These are phyloP conservation scores for Volvariella volvacea DNA, from an alignment of 1,284 basidiomycete species.

Conservation along the genomic window DNA sequence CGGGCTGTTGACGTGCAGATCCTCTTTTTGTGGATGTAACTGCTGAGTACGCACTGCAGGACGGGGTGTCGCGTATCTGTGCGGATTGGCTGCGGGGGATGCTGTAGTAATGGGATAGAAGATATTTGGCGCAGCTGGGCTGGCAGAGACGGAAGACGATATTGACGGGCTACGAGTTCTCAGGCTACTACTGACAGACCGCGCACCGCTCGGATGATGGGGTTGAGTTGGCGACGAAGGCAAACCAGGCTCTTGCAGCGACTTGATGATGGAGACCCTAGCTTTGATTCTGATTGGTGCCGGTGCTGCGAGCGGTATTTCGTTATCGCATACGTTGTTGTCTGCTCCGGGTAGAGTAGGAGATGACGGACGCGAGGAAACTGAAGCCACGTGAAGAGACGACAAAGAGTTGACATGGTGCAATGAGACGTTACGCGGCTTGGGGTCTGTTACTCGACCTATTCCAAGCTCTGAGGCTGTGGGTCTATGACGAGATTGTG, in stretches of 20 bases:
- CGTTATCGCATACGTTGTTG: slow-evolving; percentile 12
- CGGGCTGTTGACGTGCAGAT: slow-evolving; percentile 19
- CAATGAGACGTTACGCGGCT: slow-evolving; percentile 24
- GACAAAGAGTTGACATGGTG: slow-evolving; percentile 25
- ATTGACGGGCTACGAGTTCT: slow-evolving; percentile 38
- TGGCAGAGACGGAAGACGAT: slow-evolving; percentile 30
- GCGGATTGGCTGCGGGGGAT: slow-evolving; percentile 47
- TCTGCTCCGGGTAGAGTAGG: too few relatives aligned
- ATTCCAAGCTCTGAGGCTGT: slow-evolving; percentile 15
- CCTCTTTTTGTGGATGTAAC: slow-evolving; percentile 24
- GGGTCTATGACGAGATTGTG: slow-evolving; percentile 29
- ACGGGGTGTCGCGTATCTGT: slow-evolving; percentile 39
- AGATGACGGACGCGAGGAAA: neutral
- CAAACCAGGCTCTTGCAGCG: neutral
- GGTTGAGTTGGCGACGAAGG: slow-evolving; percentile 9
- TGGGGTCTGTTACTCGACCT: slow-evolving; percentile 12
- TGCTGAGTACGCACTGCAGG: slow-evolving; percentile 22
- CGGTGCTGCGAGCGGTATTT: slow-evolving; percentile 2
- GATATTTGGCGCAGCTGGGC: slow-evolving; percentile 14
- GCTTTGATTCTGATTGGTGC: slow-evolving; percentile 4
- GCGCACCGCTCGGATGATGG: slow-evolving; percentile 10
- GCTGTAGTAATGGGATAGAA: slow-evolving; percentile 55
- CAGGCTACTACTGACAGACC: slow-evolving; percentile 9
- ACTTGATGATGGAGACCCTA: slow-evolving; percentile 5
- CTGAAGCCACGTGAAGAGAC: slow-evolving; percentile 10